Evolutionary conservation across 768 basidiomycete species (phyloP).

Genomic region (Chiua virens): DNA sequence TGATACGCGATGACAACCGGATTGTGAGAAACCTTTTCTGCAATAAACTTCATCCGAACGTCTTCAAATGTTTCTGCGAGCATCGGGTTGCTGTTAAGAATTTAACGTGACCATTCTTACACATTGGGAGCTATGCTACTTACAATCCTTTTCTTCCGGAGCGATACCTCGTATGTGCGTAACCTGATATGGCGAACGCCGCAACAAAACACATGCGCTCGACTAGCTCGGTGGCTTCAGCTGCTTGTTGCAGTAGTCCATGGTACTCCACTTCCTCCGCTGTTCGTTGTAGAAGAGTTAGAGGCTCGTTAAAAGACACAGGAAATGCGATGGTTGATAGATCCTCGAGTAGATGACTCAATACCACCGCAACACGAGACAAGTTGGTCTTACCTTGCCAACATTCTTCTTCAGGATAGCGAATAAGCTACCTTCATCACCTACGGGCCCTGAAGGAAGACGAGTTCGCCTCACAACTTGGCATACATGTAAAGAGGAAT

Average conservation of each 20-base stretch:
- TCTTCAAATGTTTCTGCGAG: conserved; percentile 89
- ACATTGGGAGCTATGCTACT: conserved; percentile 30
- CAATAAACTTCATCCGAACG: conserved; percentile 73
- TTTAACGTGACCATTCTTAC: conserved; percentile 5
- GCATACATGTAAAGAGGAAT: conserved; percentile 6
- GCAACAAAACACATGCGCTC: conserved; percentile 75
- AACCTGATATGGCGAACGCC: conserved; percentile 83
- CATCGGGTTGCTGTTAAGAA: conserved; percentile 72
- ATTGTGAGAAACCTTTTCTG: conserved; percentile 86
- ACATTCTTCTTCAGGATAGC: conserved; percentile 85
- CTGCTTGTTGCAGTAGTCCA: conserved; percentile 66
- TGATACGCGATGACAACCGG: conserved; percentile 85
- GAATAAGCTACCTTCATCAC: conserved; percentile 82
- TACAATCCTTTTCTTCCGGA: conserved; percentile 88
- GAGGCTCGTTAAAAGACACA: conserved; percentile 88
- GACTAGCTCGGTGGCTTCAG: conserved; percentile 52
- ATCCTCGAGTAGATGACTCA: conserved; percentile 48
- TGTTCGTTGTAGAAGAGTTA: conserved; percentile 76
- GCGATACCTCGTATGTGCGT: conserved; percentile 77
- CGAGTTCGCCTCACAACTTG: conserved; percentile 51
- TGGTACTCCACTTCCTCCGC: conserved; percentile 87
- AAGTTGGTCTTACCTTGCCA: conserved; percentile 59
- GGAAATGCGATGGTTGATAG: conserved; percentile 80
- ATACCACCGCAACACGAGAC: neutral
- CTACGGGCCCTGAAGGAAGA: conserved; percentile 58